Evolutionary conservation across 2,329 filamentous ascomycete genomes (phyloP).

Genomic region (Xylaria sp.): DNA sequence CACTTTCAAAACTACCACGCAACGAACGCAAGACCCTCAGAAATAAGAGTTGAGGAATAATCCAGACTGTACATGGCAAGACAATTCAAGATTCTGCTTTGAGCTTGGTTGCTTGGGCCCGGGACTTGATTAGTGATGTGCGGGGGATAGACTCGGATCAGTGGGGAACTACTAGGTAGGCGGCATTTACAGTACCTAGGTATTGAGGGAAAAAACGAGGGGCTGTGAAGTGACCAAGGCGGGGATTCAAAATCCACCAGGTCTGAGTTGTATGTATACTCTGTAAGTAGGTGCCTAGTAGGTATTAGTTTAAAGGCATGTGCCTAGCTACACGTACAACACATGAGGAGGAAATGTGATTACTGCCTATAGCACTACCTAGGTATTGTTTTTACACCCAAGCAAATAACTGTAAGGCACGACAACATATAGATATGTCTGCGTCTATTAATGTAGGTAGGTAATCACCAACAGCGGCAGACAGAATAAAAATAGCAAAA

Average conservation of each 20-base stretch:
- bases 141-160: constrained; percentile 22
- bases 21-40: neutral
- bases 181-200: constrained; percentile 7
- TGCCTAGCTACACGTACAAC: neutral
- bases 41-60: neutral
- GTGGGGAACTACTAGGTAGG: constrained; percentile 27
- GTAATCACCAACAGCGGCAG: neutral
- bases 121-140: constrained; percentile 21
- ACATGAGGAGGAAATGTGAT: neutral
- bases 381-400: too few relatives aligned
- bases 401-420: neutral
- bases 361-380: neutral
- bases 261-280: too few relatives aligned
- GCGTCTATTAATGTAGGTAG: neutral
- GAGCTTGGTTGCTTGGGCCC: neutral
- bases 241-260: neutral
- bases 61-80: too few relatives aligned
- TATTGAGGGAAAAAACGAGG: constrained; percentile 10
- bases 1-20: neutral
- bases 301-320: neutral
- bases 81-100: constrained; percentile 3
- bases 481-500: constrained; percentile 26
- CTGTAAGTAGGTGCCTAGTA: neutral
- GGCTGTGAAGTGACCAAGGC: constrained; percentile 9
- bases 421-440: neutral